Conservation (phyloP, 202 grass and related monocot species). For the Eragrostis tef region DNA sequence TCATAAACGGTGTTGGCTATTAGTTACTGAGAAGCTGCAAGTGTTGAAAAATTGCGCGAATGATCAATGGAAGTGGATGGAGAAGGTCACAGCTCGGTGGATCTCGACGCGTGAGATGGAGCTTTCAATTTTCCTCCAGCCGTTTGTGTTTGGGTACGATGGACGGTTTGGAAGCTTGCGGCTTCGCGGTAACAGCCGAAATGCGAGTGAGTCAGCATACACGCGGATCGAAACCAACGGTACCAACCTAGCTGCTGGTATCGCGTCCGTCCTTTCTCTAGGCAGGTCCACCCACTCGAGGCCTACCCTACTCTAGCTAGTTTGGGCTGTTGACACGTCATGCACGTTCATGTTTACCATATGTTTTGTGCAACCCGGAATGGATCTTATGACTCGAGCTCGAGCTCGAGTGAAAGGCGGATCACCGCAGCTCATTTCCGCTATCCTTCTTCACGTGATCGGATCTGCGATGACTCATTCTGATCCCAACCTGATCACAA, state of each 20-base stretch:
- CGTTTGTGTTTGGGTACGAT: neutral
- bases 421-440: neutral
- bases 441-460: neutral
- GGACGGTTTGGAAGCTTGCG: slow-evolving; percentile 45
- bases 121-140: neutral
- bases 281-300: too few relatives aligned
- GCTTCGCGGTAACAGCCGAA: neutral
- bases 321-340: neutral
- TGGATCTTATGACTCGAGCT: too few relatives aligned
- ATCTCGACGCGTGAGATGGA: neutral
- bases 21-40: too few relatives aligned
- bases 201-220: too few relatives aligned
- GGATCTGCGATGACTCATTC: neutral
- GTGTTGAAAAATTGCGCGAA: neutral
- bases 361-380: neutral
- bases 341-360: neutral
- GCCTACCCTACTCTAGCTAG: too few relatives aligned
- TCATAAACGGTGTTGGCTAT: too few relatives aligned
- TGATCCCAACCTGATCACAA: neutral
- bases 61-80: neutral
- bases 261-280: neutral
- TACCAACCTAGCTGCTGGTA: neutral
- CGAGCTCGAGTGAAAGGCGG: too few relatives aligned
- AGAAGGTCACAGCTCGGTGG: neutral
- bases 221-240: neutral